Percentiles rank a stretch among this genome's conserved stretches.
Evolutionary conservation across 1,139 yeast genomes (phyloP).

Genomic region (Diutina pseudorugosa): DNA sequence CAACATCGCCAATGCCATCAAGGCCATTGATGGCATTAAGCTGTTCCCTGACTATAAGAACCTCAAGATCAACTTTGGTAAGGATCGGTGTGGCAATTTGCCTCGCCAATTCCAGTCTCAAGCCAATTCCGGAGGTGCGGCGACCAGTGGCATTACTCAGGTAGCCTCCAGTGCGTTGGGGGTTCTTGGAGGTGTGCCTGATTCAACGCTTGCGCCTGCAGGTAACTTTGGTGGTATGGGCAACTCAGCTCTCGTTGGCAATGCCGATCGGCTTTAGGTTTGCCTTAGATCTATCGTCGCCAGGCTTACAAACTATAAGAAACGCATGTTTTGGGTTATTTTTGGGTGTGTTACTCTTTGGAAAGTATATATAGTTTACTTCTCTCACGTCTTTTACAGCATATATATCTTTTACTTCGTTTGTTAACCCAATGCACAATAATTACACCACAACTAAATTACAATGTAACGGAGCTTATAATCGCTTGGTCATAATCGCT

Average conservation of each 20-base stretch:
- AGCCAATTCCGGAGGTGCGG: not conserved
- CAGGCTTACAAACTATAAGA: not conserved
- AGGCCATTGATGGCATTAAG: conserved; percentile 11
- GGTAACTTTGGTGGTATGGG: not conserved
- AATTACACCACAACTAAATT: no score
- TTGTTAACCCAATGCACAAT: not conserved
- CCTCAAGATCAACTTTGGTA: conserved; percentile 37
- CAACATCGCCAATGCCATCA: conserved; percentile 58
- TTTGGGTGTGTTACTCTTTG: not conserved
- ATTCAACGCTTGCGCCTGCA: not conserved
- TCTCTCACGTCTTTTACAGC: not conserved
- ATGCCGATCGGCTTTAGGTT: not conserved
- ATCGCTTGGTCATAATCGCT: no score
- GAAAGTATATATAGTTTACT: not conserved
- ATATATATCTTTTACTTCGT: not conserved
- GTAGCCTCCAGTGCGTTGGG: not conserved
- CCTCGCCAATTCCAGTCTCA: conserved; percentile 35
- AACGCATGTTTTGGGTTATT: not conserved
- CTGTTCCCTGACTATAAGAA: conserved; percentile 39
- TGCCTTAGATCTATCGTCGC: no score
- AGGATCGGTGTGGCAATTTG: conserved; percentile 84
- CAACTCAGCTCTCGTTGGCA: not conserved
- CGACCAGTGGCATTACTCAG: not conserved
- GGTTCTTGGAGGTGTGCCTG: not conserved
- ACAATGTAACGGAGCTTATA: no score